Percentiles rank a stretch among this genome's conserved stretches.
Evolutionary conservation across 805 yeast species (phyloP).

Genomic region (Nakazawaea ernobii): DNA sequence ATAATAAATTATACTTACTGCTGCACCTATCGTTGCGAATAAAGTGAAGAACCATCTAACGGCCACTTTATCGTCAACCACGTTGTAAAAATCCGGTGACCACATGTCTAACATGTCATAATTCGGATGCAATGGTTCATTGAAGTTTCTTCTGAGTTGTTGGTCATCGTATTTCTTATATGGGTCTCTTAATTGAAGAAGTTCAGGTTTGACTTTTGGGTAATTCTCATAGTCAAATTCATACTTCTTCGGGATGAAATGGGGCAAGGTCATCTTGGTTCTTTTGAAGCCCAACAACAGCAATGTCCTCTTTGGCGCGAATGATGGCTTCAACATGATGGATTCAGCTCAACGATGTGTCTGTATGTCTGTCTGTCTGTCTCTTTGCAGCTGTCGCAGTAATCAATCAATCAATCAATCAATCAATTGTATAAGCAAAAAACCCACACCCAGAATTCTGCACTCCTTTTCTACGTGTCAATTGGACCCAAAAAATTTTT

Average conservation of each 20-base stretch:
- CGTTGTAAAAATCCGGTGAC: conserved; percentile 74
- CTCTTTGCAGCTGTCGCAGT: no score
- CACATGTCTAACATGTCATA: conserved; percentile 77
- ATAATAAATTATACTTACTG: conserved; percentile 35
- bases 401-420: no score
- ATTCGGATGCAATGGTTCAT: conserved; percentile 65
- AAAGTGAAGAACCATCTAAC: conserved; percentile 50
- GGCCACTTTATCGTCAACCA: conserved; percentile 57
- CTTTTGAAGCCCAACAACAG: background rate
- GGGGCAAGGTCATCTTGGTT: conserved; percentile 19
- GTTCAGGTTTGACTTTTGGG: conserved; percentile 52
- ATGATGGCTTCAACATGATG: background rate
- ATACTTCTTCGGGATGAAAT: conserved; percentile 21
- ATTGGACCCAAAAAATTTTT: no score
- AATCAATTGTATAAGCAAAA: no score
- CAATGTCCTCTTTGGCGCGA: background rate
- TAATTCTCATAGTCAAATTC: conserved; percentile 39
- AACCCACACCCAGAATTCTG: no score
- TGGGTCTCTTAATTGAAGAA: conserved; percentile 66
- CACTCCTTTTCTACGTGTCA: no score
- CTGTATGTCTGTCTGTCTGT: no score
- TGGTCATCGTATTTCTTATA: conserved; percentile 71
- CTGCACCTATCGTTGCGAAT: conserved; percentile 38
- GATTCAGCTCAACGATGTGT: no score
- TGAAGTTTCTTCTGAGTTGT: conserved; percentile 73